Conservation (phyloP, 2,329 filamentous ascomycete genomes). For the Cercospora canescens region DNA sequence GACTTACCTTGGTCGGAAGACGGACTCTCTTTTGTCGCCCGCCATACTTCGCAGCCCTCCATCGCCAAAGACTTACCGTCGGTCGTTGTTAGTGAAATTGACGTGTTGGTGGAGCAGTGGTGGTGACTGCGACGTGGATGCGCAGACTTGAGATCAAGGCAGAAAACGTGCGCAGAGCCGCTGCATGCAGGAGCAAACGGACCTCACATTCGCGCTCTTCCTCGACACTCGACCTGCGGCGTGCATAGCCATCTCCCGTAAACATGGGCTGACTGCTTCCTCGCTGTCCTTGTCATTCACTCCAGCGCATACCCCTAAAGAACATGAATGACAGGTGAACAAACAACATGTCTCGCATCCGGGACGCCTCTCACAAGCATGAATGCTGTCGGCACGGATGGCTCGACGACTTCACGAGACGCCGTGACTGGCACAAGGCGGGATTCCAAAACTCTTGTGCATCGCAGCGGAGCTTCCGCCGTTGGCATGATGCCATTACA, state of each 20-base stretch:
- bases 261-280: neutral
- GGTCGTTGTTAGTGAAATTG: neutral
- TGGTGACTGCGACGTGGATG: neutral
- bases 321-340: neutral
- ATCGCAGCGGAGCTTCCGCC: neutral
- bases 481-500: neutral
- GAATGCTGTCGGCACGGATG: neutral
- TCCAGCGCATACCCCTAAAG: neutral
- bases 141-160: neutral
- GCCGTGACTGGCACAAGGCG: neutral
- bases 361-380: neutral
- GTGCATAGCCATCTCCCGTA: neutral
- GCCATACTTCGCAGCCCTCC: conserved; percentile 14
- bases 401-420: neutral
- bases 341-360: neutral
- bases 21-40: neutral
- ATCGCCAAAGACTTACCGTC: conserved; percentile 1
- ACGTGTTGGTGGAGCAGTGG: neutral
- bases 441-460: neutral
- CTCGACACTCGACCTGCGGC: neutral
- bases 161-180: neutral
- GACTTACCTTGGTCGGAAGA: neutral
- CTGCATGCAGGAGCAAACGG: neutral
- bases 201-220: neutral
- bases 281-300: neutral